Conservation (phyloP, 352 stramenopile species). For the Phytophthora citricola region DNA sequence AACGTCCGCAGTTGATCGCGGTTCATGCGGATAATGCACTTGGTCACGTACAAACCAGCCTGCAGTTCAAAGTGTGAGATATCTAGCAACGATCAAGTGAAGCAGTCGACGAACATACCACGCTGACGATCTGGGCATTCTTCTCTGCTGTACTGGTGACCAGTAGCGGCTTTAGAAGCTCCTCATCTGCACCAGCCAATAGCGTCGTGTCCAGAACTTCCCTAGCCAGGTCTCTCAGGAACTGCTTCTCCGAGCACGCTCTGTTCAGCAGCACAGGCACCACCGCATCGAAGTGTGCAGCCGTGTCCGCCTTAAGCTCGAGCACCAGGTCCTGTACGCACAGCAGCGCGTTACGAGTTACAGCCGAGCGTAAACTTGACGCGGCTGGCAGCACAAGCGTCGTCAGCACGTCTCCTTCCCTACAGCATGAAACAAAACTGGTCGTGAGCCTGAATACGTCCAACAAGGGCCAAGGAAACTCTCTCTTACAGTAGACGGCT, state of each 20-base stretch:
- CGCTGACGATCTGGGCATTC: conserved; percentile 55
- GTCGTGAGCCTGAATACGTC: background rate
- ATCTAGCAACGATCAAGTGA: too few relatives aligned
- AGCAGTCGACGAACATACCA: conserved; percentile 33
- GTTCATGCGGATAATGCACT: conserved; percentile 62
- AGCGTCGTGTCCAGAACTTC: conserved; percentile 59
- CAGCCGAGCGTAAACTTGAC: conserved; percentile 63
- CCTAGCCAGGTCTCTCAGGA: conserved; percentile 67
- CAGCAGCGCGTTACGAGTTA: conserved; percentile 72
- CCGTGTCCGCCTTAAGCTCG: conserved; percentile 30
- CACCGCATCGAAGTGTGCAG: conserved; percentile 48
- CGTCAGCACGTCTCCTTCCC: conserved; percentile 28
- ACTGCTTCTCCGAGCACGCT: conserved; percentile 75
- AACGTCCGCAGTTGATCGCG: conserved; percentile 44
- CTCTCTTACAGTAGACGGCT: conserved; percentile 39
- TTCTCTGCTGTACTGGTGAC: conserved; percentile 44
- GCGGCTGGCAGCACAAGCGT: conserved; percentile 63
- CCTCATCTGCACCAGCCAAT: conserved; percentile 31
- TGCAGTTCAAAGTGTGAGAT: conserved; percentile 5
- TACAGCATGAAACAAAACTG: conserved; percentile 17
- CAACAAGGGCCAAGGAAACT: background rate
- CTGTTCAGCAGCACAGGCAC: conserved; percentile 63
- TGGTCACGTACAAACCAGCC: conserved; percentile 58
- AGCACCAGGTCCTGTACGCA: conserved; percentile 70
- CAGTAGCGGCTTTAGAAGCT: conserved; percentile 43